phyloP scores from a whole-genome alignment of 2,329 filamentous ascomycete genomes.

The Fusarium vanettenii region DNA sequence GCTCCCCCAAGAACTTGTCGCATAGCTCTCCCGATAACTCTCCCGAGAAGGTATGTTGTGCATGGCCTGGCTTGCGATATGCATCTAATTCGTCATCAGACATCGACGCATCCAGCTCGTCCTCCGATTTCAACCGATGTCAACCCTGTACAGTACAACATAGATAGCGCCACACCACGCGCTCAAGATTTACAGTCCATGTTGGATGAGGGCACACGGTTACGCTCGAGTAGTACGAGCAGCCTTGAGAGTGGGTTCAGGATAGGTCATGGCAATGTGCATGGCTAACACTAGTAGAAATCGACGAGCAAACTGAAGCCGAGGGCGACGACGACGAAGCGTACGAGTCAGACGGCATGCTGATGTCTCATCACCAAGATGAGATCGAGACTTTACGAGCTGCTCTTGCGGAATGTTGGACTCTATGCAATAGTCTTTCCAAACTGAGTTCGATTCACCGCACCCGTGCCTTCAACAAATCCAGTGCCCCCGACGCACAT shows the following conservation, averaged over 20 bases:
- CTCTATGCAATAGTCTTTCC: constrained; percentile 89
- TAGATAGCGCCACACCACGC: constrained; percentile 80
- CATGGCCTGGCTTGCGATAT: background rate
- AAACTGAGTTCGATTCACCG: constrained; percentile 87
- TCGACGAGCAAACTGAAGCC: constrained; percentile 64
- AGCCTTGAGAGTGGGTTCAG: constrained; percentile 78
- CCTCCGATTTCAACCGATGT: constrained; percentile 83
- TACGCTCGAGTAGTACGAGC: constrained; percentile 75
- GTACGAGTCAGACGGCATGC: constrained; percentile 57
- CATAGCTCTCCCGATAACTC: constrained; percentile 28
- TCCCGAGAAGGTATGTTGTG: constrained; percentile 39
- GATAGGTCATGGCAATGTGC: background rate
- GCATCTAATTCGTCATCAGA: constrained; percentile 21
- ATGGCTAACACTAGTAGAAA: constrained; percentile 56
- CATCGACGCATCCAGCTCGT: constrained; percentile 60
- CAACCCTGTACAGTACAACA: constrained; percentile 71
- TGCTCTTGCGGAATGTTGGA: constrained; percentile 91
- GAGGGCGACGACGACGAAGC: constrained; percentile 67
- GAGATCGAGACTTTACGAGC: constrained; percentile 77
- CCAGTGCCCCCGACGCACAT: constrained; percentile 79
- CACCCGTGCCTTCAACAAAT: constrained; percentile 80
- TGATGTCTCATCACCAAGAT: constrained; percentile 59
- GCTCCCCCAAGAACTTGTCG: constrained; percentile 27
- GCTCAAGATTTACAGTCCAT: constrained; percentile 86
- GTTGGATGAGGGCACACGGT: constrained; percentile 64